Percentiles rank a stretch among this genome's conserved stretches.
These are phyloP conservation scores for Pseudocercospora fuligena DNA, from an alignment of 2,329 filamentous ascomycete species.

Conservation along the genomic window DNA sequence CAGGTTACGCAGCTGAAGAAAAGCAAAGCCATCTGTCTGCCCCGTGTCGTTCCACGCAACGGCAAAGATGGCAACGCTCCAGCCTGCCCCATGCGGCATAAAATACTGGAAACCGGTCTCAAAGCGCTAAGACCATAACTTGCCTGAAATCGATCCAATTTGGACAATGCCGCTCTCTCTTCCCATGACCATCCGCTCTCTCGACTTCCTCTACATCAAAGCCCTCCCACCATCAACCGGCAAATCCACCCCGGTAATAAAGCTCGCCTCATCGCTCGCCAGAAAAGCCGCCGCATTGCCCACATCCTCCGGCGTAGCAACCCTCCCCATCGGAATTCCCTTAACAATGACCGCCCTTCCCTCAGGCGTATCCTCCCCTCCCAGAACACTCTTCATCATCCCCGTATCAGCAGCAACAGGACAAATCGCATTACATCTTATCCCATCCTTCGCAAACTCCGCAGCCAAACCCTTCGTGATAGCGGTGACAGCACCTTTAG, in stretches of 20 bases:
- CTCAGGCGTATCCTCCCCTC: slow-evolving; percentile 22
- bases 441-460: slow-evolving; percentile 33
- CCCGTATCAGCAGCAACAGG: slow-evolving; percentile 38
- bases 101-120: too few relatives aligned
- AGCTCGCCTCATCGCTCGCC: slow-evolving; percentile 37
- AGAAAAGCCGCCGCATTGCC: slow-evolving; percentile 35
- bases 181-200: too few relatives aligned
- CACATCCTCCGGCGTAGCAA: slow-evolving; percentile 34
- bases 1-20: too few relatives aligned
- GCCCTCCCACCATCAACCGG: slow-evolving; percentile 38
- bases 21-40: too few relatives aligned
- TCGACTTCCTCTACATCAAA: slow-evolving; percentile 24
- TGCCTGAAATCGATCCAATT: too few relatives aligned
- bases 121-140: too few relatives aligned
- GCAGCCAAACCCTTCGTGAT: slow-evolving; percentile 35
- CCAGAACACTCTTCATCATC: slow-evolving; percentile 35
- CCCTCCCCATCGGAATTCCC: slow-evolving; percentile 36
- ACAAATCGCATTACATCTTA: slow-evolving; percentile 36
- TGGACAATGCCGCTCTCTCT: too few relatives aligned
- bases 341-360: slow-evolving; percentile 30
- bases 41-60: too few relatives aligned
- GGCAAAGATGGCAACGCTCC: too few relatives aligned
- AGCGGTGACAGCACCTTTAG: slow-evolving; percentile 36
- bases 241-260: slow-evolving; percentile 36
- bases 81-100: too few relatives aligned